These are phyloP conservation scores for Lachancea cidri DNA, from an alignment of 805 yeast species.

Conservation along the genomic window DNA sequence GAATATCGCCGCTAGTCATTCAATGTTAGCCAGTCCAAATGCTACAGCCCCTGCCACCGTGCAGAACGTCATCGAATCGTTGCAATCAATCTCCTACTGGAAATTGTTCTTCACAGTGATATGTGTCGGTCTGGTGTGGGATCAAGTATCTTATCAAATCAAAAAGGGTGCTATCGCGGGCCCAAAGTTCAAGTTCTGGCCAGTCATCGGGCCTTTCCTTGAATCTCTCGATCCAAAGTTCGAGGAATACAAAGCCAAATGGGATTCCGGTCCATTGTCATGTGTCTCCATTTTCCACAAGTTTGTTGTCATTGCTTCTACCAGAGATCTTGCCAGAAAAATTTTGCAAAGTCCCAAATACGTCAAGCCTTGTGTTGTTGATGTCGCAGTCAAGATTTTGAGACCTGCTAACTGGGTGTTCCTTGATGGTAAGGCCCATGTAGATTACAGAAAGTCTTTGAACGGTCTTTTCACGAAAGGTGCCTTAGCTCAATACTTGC, in stretches of 20 bases:
- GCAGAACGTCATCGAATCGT: conserved; percentile 11
- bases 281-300: conserved; percentile 98
- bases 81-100: conserved; percentile 44
- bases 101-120: conserved; percentile 45
- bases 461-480: conserved; percentile 83
- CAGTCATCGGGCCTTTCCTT: conserved; percentile 92
- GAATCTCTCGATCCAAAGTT: conserved; percentile 94
- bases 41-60: conserved; percentile 2
- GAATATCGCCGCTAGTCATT: conserved; percentile 1
- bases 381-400: conserved; percentile 88
- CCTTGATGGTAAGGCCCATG: conserved; percentile 91
- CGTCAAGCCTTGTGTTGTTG: conserved; percentile 97
- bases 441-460: conserved; percentile 85
- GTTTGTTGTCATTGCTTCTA: conserved; percentile 89
- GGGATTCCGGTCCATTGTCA: conserved; percentile 91
- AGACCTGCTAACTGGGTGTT: conserved; percentile 98
- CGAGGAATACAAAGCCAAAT: conserved; percentile 85
- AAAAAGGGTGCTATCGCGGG: conserved; percentile 90
- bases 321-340: conserved; percentile 84
- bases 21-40: not conserved
- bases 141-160: conserved; percentile 71
- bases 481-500: conserved; percentile 81
- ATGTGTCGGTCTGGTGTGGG: conserved; percentile 51
- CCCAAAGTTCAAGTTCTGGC: conserved; percentile 84
- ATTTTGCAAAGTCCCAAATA: conserved; percentile 77